A percentile compares a stretch with the other conserved stretches of the same genome.
phyloP scores from a whole-genome alignment of 148 eudicot species.

The Cornus suecica region DNA sequence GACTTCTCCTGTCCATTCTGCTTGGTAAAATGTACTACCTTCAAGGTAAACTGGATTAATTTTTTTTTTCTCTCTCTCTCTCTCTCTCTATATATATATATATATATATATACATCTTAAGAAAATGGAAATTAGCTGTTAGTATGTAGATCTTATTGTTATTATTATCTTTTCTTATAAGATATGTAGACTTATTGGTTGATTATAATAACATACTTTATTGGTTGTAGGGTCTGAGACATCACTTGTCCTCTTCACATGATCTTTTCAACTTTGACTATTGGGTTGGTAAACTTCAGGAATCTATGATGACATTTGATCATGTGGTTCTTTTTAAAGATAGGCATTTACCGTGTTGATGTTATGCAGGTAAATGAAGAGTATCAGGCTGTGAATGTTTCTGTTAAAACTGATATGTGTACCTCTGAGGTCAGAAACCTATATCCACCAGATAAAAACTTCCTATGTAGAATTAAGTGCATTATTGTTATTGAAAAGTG shows the following conservation, averaged over 20 bases:
- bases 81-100: too few relatives aligned
- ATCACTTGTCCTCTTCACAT: constrained; percentile 70
- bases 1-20: constrained; percentile 95
- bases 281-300: constrained; percentile 63
- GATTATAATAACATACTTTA: background rate
- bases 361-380: constrained; percentile 68
- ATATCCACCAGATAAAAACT: background rate
- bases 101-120: too few relatives aligned
- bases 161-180: too few relatives aligned
- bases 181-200: too few relatives aligned
- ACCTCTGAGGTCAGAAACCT: constrained; percentile 54
- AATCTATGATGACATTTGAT: constrained; percentile 13
- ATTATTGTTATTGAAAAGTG: background rate
- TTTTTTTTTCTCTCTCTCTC: too few relatives aligned
- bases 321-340: constrained; percentile 3
- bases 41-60: constrained; percentile 48
- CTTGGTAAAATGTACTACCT: constrained; percentile 85
- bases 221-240: constrained; percentile 64
- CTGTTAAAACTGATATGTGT: constrained; percentile 55
- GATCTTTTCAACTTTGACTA: constrained; percentile 85
- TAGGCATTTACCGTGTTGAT: background rate
- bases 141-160: background rate
- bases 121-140: background rate
- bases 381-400: constrained; percentile 79
- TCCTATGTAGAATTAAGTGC: background rate